These are phyloP conservation scores for Cyberlindnera japonica DNA, from an alignment of 805 yeast genomes.

Conservation along the genomic window DNA sequence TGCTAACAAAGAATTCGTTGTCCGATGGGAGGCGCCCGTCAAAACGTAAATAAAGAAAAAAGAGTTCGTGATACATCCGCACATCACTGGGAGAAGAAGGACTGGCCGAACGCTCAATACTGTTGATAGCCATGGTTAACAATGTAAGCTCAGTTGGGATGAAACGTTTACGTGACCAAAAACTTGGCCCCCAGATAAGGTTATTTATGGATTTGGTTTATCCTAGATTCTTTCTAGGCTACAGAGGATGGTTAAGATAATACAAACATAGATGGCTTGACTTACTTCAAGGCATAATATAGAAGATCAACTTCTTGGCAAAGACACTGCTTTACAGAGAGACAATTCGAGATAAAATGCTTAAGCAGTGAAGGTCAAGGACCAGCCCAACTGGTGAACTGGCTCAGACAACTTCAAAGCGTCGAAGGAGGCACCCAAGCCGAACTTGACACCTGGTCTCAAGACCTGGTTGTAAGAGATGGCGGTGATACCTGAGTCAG, in stretches of 20 bases:
- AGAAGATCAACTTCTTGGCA: conserved; percentile 8
- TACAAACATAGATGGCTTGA: background rate
- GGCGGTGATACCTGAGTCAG: conserved; percentile 93
- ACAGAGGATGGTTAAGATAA: background rate
- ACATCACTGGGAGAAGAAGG: background rate
- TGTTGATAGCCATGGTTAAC: no score
- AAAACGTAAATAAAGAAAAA: conserved; percentile 5
- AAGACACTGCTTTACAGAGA: background rate
- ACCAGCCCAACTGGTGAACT: conserved; percentile 96
- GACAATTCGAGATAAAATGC: background rate
- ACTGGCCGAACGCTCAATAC: no score
- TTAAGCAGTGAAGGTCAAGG: conserved; percentile 89
- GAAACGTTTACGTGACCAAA: no score
- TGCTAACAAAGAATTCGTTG: no score
- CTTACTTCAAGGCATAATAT: background rate
- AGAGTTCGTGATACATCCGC: background rate
- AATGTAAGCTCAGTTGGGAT: no score
- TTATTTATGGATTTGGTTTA: no score
- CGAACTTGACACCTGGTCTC: conserved; percentile 94
- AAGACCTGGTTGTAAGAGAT: conserved; percentile 90
- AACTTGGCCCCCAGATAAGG: no score
- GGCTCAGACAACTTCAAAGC: conserved; percentile 94
- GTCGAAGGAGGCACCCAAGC: conserved; percentile 95
- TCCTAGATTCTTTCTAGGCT: no score
- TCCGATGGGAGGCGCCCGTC: background rate